Base-by-base conservation (phyloP, 352 stramenopile genomes). In the Elongisporangium senticosum region DNA sequence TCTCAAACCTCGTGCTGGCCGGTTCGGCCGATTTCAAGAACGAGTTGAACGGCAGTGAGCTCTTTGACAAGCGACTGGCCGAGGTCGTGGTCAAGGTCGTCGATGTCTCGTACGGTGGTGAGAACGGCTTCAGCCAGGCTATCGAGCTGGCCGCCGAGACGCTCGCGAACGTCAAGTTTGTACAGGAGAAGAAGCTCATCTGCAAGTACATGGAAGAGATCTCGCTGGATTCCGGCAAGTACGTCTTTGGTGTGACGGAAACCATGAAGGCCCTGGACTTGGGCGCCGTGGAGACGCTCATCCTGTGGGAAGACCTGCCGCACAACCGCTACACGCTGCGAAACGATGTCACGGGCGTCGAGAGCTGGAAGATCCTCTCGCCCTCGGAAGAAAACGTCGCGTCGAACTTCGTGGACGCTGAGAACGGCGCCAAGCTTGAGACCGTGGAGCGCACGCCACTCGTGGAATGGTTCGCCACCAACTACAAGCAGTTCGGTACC, bases 201-300 rank as follows among this genome's bases (percentile, higher is more conserved):
- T 94, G 98, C 68, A 95, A 90, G 58, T 99, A 99, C 79, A 99
- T 99, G 88, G 98, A 99, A 61, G 97, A 99, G 77, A 99, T 99
- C 64, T 91, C 89, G 39, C 84, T 90, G 69, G 98, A 99, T 77
- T 99, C 97, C 23, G 98, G 98, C 63, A 99, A 99, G 72, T 99
- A 99, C 84, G 99, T 97, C 81, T 99, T 99, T 69, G 97, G 98
- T 65, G 95, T 99, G 23, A 73, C 90, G 22, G 97, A 99, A 79
- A 99, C 97, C 8, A 93, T 99, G 69, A 98, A 98, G 74, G 96
- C 96, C 20, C 76, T 99, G 40, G 98, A 99, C 49, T 74, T 99
- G 51, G 97, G 97, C 43, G 97, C 98, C 0, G 96, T 99, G 0
- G 97, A 99, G 86, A 99, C 96, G 61, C 79, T 99, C n/a, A 99